A percentile compares a stretch with the other conserved stretches of the same genome.
Conservation (phyloP, 164 flowering plant species). For the Vitis cinerea region DNA sequence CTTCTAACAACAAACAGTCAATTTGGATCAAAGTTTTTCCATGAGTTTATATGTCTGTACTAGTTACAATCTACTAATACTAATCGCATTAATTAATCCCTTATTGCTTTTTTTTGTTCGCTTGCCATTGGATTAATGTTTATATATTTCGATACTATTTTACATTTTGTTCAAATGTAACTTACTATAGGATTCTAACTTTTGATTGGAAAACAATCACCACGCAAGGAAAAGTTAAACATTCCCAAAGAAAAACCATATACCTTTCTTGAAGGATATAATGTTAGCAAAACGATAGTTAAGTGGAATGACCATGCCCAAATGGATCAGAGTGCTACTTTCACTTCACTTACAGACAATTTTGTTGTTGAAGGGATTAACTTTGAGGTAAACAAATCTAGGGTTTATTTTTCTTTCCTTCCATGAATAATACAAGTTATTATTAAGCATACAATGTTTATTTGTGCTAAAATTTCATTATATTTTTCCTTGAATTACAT, state of each 20-base stretch:
- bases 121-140: neutral
- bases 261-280: conserved; percentile 32
- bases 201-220: no score
- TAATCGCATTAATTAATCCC: neutral
- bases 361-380: conserved; percentile 15
- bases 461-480: no score
- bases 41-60: conserved; percentile 26
- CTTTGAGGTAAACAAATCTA: conserved; percentile 24
- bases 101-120: neutral
- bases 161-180: no score
- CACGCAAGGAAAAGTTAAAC: conserved; percentile 31
- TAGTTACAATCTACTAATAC: neutral
- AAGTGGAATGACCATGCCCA: conserved; percentile 5
- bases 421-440: no score
- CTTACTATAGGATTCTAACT: no score
- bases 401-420: no score
- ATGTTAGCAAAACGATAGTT: conserved; percentile 1
- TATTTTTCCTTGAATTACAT: no score
- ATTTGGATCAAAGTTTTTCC: conserved; percentile 17
- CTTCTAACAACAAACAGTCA: conserved; percentile 25
- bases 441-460: no score
- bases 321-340: conserved; percentile 19
- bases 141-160: no score
- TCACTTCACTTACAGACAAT: conserved; percentile 4
- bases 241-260: conserved; percentile 17